Conservation (phyloP, 345 rosid species). For the Salix purpurea region DNA sequence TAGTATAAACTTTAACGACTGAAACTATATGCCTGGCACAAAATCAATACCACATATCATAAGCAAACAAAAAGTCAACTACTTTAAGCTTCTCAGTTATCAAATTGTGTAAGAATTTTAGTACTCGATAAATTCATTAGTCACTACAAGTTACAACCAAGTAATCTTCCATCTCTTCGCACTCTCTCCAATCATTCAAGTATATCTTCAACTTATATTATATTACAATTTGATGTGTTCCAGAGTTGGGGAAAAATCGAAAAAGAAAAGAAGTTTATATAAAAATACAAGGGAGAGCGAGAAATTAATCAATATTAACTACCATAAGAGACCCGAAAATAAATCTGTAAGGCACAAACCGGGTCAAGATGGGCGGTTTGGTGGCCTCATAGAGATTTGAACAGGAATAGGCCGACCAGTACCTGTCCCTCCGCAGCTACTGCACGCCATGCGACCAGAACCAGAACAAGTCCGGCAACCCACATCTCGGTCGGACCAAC, state of each 20-base stretch:
- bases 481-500: constrained; percentile 90
- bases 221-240: background rate
- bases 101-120: constrained; percentile 13
- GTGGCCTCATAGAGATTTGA: constrained; percentile 55
- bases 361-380: constrained; percentile 40
- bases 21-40: background rate
- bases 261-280: background rate
- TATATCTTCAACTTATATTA: constrained; percentile 3
- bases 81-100: background rate
- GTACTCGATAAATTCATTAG: background rate
- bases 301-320: background rate
- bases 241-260: background rate
- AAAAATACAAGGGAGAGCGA: background rate
- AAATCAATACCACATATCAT: background rate
- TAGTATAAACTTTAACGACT: background rate
- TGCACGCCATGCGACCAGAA: constrained; percentile 75
- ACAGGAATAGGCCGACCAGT: constrained; percentile 83
- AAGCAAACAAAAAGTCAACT: background rate
- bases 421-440: constrained; percentile 87
- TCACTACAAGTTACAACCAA: constrained; percentile 1
- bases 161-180: background rate
- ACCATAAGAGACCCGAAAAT: background rate
- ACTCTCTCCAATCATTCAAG: background rate
- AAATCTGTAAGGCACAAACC: constrained; percentile 1
- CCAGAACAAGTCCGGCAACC: constrained; percentile 91